Evolutionary conservation across 805 yeast genomes (phyloP).

Genomic region (Candida nanaspora): DNA sequence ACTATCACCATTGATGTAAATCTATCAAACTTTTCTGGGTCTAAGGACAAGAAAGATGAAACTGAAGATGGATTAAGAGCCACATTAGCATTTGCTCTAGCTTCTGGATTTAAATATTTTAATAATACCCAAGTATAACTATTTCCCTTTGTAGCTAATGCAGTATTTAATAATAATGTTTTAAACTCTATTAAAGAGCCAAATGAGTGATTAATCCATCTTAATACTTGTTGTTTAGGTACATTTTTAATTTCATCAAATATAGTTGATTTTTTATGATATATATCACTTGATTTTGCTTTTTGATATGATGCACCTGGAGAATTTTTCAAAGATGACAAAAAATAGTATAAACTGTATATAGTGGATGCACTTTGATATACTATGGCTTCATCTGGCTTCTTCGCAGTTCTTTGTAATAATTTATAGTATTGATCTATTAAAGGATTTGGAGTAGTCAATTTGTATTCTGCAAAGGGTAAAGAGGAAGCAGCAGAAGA

Average conservation of each 20-base stretch:
- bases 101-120: constrained; percentile 16
- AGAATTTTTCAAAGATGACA: constrained; percentile 37
- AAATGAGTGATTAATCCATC: constrained; percentile 53
- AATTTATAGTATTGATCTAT: constrained; percentile 27
- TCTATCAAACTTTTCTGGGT: constrained; percentile 9
- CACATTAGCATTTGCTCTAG: not conserved
- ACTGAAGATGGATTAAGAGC: constrained; percentile 15
- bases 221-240: constrained; percentile 24
- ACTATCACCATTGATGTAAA: constrained; percentile 54
- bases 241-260: constrained; percentile 21
- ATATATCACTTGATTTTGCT: constrained; percentile 26
- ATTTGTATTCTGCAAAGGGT: constrained; percentile 9
- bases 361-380: constrained; percentile 39
- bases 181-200: constrained; percentile 75
- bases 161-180: constrained; percentile 60
- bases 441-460: constrained; percentile 18
- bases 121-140: constrained; percentile 91
- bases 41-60: not conserved
- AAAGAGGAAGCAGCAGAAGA: no score
- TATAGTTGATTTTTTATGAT: constrained; percentile 26
- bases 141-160: constrained; percentile 72
- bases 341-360: constrained; percentile 41
- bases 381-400: constrained; percentile 36
- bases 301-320: no score
- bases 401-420: constrained; percentile 34